Evolutionary conservation across 257 asterid genomes (phyloP).

Genomic region (Penstemon davidsonii): DNA sequence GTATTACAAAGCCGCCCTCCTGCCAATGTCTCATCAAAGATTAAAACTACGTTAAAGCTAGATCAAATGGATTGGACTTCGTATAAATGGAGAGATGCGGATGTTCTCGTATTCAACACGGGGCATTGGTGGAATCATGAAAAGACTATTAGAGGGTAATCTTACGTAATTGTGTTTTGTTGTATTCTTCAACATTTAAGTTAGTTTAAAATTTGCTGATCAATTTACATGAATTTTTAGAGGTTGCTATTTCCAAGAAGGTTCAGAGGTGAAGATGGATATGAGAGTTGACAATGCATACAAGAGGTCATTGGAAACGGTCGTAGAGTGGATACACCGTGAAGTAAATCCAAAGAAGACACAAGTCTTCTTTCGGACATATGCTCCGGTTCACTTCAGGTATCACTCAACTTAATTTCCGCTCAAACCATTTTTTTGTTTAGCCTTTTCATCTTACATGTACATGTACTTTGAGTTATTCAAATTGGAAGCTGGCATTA

Average conservation of each 20-base stretch:
- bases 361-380: slow-evolving; percentile 80
- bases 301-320: slow-evolving; percentile 61
- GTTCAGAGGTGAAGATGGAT: slow-evolving; percentile 19
- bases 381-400: slow-evolving; percentile 95
- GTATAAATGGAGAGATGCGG: slow-evolving; percentile 72
- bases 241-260: slow-evolving; percentile 53
- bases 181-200: neutral
- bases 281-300: slow-evolving; percentile 56
- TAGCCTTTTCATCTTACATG: too few relatives aligned
- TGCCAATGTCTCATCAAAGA: slow-evolving; percentile 33
- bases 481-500: neutral
- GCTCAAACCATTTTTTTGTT: neutral
- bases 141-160: slow-evolving; percentile 68
- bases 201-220: neutral
- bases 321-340: slow-evolving; percentile 56
- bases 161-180: neutral
- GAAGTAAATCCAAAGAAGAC: slow-evolving; percentile 63
- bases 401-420: slow-evolving; percentile 13
- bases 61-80: slow-evolving; percentile 87
- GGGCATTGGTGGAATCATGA: slow-evolving; percentile 93
- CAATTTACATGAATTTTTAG: neutral
- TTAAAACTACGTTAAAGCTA: slow-evolving; percentile 73
- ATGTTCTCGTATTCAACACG: slow-evolving; percentile 69
- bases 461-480: neutral
- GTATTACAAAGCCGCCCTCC: slow-evolving; percentile 93